These are phyloP conservation scores for Irpex sp. DNA, from an alignment of 1,284 basidiomycete species.

Conservation along the genomic window DNA sequence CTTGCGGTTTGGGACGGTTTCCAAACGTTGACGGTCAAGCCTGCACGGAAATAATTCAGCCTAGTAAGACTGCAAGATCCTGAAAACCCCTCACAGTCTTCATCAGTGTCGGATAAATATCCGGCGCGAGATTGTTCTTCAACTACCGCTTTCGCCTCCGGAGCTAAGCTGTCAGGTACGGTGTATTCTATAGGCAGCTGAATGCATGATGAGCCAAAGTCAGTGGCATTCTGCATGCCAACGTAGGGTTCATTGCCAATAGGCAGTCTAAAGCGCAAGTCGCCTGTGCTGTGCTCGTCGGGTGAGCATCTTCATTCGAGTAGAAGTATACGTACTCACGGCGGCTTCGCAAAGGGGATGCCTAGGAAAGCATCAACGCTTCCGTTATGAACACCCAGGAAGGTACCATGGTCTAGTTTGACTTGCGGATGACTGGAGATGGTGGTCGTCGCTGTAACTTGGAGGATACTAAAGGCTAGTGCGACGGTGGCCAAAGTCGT, in stretches of 20 bases:
- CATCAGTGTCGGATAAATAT: background rate
- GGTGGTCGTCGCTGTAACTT: no score
- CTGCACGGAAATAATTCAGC: background rate
- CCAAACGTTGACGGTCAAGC: slow-evolving; percentile 8
- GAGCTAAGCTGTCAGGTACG: background rate
- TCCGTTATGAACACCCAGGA: slow-evolving; percentile 18
- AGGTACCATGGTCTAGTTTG: slow-evolving; percentile 19
- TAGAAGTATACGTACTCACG: slow-evolving; percentile 17
- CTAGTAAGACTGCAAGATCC: background rate
- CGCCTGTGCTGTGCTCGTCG: slow-evolving; percentile 9
- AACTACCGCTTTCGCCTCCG: background rate
- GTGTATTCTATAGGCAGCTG: slow-evolving; percentile 33
- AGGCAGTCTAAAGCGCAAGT: slow-evolving; percentile 42
- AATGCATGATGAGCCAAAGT: slow-evolving; percentile 44
- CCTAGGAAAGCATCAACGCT: slow-evolving; percentile 18
- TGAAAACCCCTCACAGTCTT: slow-evolving; percentile 5
- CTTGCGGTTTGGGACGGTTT: background rate
- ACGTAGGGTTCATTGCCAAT: slow-evolving; percentile 36
- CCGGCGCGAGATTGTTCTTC: background rate
- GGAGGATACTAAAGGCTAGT: no score
- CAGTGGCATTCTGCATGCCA: slow-evolving; percentile 33
- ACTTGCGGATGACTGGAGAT: slow-evolving; percentile 4
- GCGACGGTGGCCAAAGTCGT: no score
- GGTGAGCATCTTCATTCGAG: background rate
- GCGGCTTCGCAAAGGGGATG: slow-evolving; percentile 22